Base-by-base conservation (phyloP, 2,329 filamentous ascomycete species). In the Alternaria burnsii region DNA sequence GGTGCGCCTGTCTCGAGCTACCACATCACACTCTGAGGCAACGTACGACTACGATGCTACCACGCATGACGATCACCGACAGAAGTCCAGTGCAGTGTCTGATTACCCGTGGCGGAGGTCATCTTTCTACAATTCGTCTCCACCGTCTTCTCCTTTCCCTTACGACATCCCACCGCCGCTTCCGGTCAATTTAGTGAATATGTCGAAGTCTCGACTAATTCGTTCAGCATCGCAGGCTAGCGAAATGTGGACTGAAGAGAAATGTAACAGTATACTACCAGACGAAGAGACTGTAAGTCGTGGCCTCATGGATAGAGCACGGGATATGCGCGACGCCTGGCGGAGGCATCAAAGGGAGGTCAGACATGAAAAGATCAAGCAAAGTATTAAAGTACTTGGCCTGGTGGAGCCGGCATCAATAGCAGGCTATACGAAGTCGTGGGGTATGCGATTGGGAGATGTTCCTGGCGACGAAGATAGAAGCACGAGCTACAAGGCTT, bases 311-410 rank as follows among this genome's bases (percentile, higher is more conserved):
- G 65, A 69, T 36, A 75, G 65, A 48, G 71, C 70, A 26, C 67
- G 54, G 36, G 62, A 72, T 41, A 65, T 65, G 14, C 58, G 72
- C 7, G 69, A 72, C 30, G 66, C 68, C 14, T 62, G 74, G 57
- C 68, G 65, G 30, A 66, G 53, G 26, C 65, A 69, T 9, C 62
- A 67, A 14, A 60, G 42, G 26, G 68, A 75, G 22, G 52, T 52
- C 2, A 67, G 67, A 58, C 71, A 72, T 11, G 67, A 74, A 52
- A 71, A 66, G 43, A 43, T 77, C 14, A 78, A 77, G 63, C 65
- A 65, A 42, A 77, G 71, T 58, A 78, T 78, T 9, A 69, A 60
- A 32, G 66, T 77, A 3, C 42, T 78, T 7, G 75, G 74, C 2
- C 74, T 70, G 3, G 70, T 68, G 11, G 74, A 76, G 60, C 69